Conservation (phyloP, 2,329 filamentous ascomycete genomes). For the Fusarium napiforme region DNA sequence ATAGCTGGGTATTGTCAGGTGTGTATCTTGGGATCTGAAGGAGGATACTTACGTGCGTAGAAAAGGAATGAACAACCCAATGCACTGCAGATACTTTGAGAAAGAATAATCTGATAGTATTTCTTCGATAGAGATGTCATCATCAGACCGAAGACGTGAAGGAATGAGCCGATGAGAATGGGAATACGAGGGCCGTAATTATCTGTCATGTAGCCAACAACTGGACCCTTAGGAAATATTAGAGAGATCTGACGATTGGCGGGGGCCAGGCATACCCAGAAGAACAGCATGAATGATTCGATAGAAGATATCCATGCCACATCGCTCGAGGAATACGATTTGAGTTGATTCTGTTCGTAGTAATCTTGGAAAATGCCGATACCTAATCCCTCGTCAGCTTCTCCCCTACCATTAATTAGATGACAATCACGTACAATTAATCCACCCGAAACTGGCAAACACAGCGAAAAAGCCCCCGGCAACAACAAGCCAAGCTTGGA, state of each 20-base stretch:
- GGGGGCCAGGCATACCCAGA: neutral
- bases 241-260: accelerated
- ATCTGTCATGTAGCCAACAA: conserved; percentile 72
- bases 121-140: conserved; percentile 63
- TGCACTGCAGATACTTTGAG: conserved; percentile 53
- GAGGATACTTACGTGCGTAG: conserved; percentile 16
- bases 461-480: conserved; percentile 3
- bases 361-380: conserved; percentile 22
- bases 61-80: conserved; percentile 43
- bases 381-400: neutral
- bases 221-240: conserved; percentile 56
- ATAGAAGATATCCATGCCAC: conserved; percentile 14
- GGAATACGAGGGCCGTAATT: conserved; percentile 70
- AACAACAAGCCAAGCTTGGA: conserved; percentile 6
- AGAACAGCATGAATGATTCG: conserved; percentile 19
- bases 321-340: neutral
- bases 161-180: conserved; percentile 61
- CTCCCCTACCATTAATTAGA: accelerated
- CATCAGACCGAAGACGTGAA: conserved; percentile 72
- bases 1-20: neutral
- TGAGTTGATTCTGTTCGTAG: conserved; percentile 2
- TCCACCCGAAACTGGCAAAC: conserved; percentile 17
- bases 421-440: neutral
- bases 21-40: accelerated
- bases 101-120: conserved; percentile 56